Percentiles rank a stretch among this genome's conserved stretches.
These are phyloP conservation scores for Citrus mangshanensis DNA, from an alignment of 345 rosid species.

Conservation along the genomic window DNA sequence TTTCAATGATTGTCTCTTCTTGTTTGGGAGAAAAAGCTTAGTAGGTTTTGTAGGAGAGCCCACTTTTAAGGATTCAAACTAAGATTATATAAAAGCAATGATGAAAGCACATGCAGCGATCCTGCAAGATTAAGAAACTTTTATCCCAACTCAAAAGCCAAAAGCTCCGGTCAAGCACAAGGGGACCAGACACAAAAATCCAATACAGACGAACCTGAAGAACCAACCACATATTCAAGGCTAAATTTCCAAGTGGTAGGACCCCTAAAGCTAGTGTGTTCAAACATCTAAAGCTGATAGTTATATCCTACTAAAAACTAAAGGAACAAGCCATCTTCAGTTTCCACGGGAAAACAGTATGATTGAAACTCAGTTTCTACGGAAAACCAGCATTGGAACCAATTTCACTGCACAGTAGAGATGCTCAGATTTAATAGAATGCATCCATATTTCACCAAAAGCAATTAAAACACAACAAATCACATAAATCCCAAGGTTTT, in stretches of 20 bases:
- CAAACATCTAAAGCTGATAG: constrained; percentile 10
- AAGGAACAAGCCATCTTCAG: constrained; percentile 15
- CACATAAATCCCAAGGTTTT: neutral
- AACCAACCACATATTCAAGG: constrained; percentile 17
- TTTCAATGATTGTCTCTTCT: constrained; percentile 13
- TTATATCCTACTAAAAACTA: neutral
- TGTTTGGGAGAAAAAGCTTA: constrained; percentile 13
- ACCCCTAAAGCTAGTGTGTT: constrained; percentile 11
- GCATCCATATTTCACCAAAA: constrained; percentile 23
- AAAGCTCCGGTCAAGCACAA: constrained; percentile 14
- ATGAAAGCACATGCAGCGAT: constrained; percentile 18
- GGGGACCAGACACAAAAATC: constrained; percentile 14
- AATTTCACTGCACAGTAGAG: constrained; percentile 11
- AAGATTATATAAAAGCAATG: neutral
- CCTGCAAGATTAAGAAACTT: constrained; percentile 16
- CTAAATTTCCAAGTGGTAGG: constrained; percentile 32
- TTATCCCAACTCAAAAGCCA: constrained; percentile 10
- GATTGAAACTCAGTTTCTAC: constrained; percentile 16
- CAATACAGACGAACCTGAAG: constrained; percentile 9
- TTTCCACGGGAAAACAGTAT: constrained; percentile 19
- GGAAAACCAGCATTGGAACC: constrained; percentile 4
- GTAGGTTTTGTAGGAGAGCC: constrained; percentile 2
- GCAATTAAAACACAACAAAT: constrained; percentile 14
- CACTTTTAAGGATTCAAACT: constrained; percentile 5
- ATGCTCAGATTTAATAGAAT: neutral